phyloP scores from a whole-genome alignment of 257 asterid species.

The Nicotiana otophora region DNA sequence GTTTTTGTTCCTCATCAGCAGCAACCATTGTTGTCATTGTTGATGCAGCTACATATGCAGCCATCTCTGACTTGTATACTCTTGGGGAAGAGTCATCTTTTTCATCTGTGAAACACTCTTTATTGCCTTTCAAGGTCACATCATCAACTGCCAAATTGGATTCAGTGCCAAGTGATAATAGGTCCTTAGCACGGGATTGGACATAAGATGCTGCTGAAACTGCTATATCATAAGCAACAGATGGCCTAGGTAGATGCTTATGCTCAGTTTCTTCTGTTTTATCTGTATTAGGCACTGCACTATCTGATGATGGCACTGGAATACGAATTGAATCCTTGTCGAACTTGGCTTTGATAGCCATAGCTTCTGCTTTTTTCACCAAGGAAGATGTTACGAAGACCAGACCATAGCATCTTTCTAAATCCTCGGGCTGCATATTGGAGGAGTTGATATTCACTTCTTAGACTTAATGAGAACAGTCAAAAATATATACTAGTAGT shows the following conservation, averaged over 20 bases:
- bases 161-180: conserved; percentile 26
- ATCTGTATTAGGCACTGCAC: conserved; percentile 2
- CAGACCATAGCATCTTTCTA: conserved; percentile 56
- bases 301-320: conserved; percentile 6
- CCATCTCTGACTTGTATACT: conserved; percentile 49
- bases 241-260: conserved; percentile 26
- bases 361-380: conserved; percentile 61
- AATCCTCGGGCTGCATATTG: conserved; percentile 58
- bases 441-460: neutral
- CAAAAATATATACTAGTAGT: neutral
- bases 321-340: conserved; percentile 33
- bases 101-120: conserved; percentile 13
- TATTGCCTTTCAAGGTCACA: neutral
- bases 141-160: conserved; percentile 11
- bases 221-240: conserved; percentile 73
- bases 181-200: conserved; percentile 44
- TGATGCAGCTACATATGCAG: conserved; percentile 74
- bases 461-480: neutral
- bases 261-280: conserved; percentile 7
- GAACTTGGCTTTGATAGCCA: conserved; percentile 35
- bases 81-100: conserved; percentile 9
- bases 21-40: conserved; percentile 87
- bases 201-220: conserved; percentile 77
- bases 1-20: conserved; percentile 65
- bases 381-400: conserved; percentile 78